Percentiles rank a stretch among this genome's conserved stretches.
phyloP scores from a whole-genome alignment of 305 asterid genomes.

The Euphrasia arctica region DNA sequence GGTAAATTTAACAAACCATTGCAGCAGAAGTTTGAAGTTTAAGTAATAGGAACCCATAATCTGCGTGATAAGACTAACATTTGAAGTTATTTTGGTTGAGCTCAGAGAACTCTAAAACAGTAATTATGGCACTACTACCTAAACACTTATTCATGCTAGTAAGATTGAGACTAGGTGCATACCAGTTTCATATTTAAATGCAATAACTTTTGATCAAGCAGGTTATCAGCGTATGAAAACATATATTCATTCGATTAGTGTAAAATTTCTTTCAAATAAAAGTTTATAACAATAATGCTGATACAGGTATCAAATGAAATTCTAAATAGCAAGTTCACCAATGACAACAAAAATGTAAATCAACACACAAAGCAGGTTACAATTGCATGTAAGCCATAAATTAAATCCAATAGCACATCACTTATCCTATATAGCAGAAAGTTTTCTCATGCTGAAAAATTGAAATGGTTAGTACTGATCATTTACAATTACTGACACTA shows the following conservation, averaged over 20 bases:
- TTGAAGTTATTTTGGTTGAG: background rate
- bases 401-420: conserved; percentile 9
- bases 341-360: background rate
- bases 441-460: background rate
- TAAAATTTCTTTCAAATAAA: background rate
- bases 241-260: background rate
- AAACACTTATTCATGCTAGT: background rate
- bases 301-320: background rate
- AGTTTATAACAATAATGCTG: background rate
- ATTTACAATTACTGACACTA: background rate
- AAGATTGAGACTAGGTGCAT: background rate
- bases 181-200: background rate
- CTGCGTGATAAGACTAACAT: background rate
- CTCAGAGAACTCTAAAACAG: background rate
- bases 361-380: background rate
- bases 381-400: background rate
- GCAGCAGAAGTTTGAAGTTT: background rate
- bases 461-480: background rate
- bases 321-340: background rate
- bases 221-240: background rate
- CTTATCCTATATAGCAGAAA: background rate
- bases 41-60: background rate
- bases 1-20: background rate
- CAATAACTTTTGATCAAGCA: background rate
- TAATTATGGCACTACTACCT: background rate